These are phyloP conservation scores for Lasiodiplodia sp. DNA, from an alignment of 2,329 filamentous ascomycete species.

Conservation along the genomic window DNA sequence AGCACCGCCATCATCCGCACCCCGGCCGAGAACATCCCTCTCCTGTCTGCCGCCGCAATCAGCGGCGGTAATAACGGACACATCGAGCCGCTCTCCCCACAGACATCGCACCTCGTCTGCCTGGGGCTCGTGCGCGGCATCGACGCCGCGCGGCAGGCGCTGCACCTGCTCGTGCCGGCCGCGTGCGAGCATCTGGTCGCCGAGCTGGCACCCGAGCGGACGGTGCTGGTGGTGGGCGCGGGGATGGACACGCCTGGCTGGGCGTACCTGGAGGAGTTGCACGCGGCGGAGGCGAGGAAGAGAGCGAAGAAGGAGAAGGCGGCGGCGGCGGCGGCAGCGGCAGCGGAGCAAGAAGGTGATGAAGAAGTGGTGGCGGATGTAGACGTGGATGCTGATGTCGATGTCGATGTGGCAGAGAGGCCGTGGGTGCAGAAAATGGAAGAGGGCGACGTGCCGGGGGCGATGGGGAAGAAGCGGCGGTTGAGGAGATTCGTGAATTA, in stretches of 20 bases:
- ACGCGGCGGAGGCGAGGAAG: slow-evolving; percentile 28
- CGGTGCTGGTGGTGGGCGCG: slow-evolving; percentile 43
- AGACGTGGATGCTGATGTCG: background rate
- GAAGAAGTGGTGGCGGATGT: slow-evolving; percentile 1
- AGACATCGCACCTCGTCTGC: slow-evolving; percentile 66
- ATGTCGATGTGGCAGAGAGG: slow-evolving; percentile 9
- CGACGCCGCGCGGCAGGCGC: slow-evolving; percentile 58
- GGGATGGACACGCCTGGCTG: slow-evolving; percentile 42
- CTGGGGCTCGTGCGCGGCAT: slow-evolving; percentile 75
- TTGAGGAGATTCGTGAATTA: slow-evolving; percentile 29
- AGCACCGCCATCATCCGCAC: slow-evolving; percentile 34
- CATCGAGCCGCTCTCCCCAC: slow-evolving; percentile 62
- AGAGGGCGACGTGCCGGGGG: background rate
- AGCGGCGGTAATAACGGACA: slow-evolving; percentile 47
- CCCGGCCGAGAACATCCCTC: slow-evolving; percentile 62
- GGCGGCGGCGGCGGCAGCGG: too few relatives aligned
- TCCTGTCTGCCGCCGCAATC: slow-evolving; percentile 62
- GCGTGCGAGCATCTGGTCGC: slow-evolving; percentile 39
- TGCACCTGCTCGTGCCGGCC: slow-evolving; percentile 73
- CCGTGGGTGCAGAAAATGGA: slow-evolving; percentile 29
- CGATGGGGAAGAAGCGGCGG: slow-evolving; percentile 23
- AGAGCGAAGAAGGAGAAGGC: background rate
- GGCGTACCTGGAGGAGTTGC: slow-evolving; percentile 45
- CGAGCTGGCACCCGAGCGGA: slow-evolving; percentile 38
- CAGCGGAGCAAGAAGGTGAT: background rate